Evolutionary conservation across 2,329 filamentous ascomycete genomes (phyloP).

Genomic region (Gremmenia infestans): DNA sequence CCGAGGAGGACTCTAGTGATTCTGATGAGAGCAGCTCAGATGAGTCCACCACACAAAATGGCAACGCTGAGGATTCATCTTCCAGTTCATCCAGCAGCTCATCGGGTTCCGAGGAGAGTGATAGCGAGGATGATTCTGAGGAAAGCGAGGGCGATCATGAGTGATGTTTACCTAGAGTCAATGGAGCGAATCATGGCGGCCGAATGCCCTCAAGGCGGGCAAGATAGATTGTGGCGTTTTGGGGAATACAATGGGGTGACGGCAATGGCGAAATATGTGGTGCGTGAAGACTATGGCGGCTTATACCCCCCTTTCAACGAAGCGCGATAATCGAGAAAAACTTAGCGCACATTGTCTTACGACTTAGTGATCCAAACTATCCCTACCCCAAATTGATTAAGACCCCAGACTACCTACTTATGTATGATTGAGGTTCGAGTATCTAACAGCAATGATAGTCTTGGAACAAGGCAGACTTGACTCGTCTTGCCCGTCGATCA

Average conservation of each 20-base stretch:
- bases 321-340: background rate
- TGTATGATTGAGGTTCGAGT: background rate
- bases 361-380: background rate
- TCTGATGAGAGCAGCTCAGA: constrained; percentile 22
- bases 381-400: background rate
- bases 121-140: constrained; percentile 16
- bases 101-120: constrained; percentile 19
- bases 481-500: too few relatives aligned
- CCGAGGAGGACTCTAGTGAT: constrained; percentile 16
- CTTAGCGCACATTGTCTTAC: background rate
- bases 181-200: background rate
- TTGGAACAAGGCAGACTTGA: too few relatives aligned
- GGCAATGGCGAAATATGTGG: background rate
- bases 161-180: background rate
- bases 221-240: background rate
- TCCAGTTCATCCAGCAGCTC: constrained; percentile 27
- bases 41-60: constrained; percentile 11
- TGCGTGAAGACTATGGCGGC: background rate
- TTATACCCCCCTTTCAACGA: background rate
- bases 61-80: constrained; percentile 13
- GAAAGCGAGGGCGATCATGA: constrained; percentile 20
- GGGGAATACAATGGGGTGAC: background rate
- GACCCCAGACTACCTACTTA: background rate
- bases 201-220: background rate
- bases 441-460: too few relatives aligned